Evolutionary conservation across 2,329 filamentous ascomycete species (phyloP).

Genomic region (Cladophialophora bantiana): DNA sequence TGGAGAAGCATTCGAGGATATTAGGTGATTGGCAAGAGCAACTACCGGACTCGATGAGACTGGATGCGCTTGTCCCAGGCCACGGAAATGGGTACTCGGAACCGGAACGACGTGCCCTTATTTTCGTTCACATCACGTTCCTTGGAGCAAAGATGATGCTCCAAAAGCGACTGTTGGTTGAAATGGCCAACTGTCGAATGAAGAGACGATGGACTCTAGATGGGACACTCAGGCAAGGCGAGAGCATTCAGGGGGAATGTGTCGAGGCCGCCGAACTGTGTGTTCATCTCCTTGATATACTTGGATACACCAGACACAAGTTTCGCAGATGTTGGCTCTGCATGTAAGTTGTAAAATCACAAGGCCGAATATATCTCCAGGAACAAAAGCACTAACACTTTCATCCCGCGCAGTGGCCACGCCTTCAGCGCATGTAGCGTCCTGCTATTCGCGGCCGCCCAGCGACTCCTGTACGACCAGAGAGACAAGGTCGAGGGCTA

Average conservation of each 20-base stretch:
- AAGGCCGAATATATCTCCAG: neutral
- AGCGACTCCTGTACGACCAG: slow-evolving; percentile 17
- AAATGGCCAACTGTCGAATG: slow-evolving; percentile 23
- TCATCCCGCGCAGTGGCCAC: slow-evolving; percentile 18
- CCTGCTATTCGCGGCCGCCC: slow-evolving; percentile 19
- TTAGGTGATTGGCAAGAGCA: slow-evolving; percentile 20
- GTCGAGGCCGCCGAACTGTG: slow-evolving; percentile 19
- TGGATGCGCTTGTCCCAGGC: slow-evolving; percentile 3
- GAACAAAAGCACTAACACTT: neutral
- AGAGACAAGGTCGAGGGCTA: slow-evolving; percentile 9
- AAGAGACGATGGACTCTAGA: slow-evolving; percentile 24
- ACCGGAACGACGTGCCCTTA: slow-evolving; percentile 15
- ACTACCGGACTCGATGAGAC: slow-evolving; percentile 19
- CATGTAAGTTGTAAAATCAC: slow-evolving; percentile 18
- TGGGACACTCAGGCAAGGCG: slow-evolving; percentile 17
- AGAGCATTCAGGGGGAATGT: slow-evolving; percentile 14
- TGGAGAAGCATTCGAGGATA: slow-evolving; percentile 8
- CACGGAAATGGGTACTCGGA: slow-evolving; percentile 8
- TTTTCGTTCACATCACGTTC: slow-evolving; percentile 22
- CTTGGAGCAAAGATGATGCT: slow-evolving; percentile 24
- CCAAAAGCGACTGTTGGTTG: slow-evolving; percentile 21
- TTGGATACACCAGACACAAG: slow-evolving; percentile 20
- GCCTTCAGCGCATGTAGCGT: slow-evolving; percentile 27
- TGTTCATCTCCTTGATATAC: slow-evolving; percentile 14
- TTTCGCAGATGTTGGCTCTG: slow-evolving; percentile 23